phyloP scores from a whole-genome alignment of 306 rosid genomes.

The Cicer arietinum region DNA sequence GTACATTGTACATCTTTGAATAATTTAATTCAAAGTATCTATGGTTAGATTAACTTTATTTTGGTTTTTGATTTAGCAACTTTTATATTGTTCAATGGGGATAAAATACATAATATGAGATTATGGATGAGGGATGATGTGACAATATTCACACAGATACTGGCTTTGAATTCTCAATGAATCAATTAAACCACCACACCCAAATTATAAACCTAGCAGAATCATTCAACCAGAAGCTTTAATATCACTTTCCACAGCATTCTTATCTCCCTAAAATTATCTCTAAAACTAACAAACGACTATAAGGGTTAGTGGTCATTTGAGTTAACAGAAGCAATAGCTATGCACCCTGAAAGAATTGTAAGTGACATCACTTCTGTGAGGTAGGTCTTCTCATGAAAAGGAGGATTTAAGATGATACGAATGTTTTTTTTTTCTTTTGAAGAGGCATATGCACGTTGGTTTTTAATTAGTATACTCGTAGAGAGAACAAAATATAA shows the following conservation, averaged over 20 bases:
- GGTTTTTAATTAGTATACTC: too few relatives aligned
- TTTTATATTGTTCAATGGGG: conserved; percentile 29
- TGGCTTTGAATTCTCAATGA: conserved; percentile 7
- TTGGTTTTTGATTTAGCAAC: conserved; percentile 1
- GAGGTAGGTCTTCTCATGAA: background rate
- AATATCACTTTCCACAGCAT: background rate
- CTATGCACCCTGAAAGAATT: background rate
- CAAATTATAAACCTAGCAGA: conserved; percentile 5
- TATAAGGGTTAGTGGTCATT: background rate
- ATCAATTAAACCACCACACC: conserved; percentile 7
- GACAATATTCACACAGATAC: background rate
- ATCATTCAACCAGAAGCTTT: conserved; percentile 6
- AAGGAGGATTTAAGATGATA: background rate
- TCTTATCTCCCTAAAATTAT: background rate
- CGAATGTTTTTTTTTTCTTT: background rate
- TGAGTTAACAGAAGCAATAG: conserved; percentile 12
- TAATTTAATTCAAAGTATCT: conserved; percentile 9
- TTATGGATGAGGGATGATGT: background rate
- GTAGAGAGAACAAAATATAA: too few relatives aligned
- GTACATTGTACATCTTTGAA: conserved; percentile 66
- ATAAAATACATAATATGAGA: conserved; percentile 8
- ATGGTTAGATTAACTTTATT: conserved; percentile 10
- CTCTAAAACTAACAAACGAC: background rate
- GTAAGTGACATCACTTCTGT: background rate
- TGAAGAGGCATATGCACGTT: too few relatives aligned